Evolutionary conservation across 1,284 basidiomycete species (phyloP).

Genomic region (Fistulinella cinereoalba): DNA sequence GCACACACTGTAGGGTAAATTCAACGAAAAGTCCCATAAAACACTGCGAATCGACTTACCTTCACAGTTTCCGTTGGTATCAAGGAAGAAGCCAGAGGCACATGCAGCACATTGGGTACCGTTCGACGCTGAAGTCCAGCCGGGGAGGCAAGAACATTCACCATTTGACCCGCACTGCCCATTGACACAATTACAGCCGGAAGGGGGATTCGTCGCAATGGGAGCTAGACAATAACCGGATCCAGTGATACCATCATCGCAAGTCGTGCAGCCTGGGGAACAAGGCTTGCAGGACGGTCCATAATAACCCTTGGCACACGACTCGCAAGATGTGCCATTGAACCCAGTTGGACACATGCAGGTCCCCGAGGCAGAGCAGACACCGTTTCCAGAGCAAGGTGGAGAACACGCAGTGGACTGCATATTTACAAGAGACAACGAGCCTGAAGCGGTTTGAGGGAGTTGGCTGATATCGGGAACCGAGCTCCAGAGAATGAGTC

Average conservation of each 20-base stretch:
- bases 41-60: constrained; percentile 39
- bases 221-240: constrained; percentile 63
- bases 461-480: constrained; percentile 72
- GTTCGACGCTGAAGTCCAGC: constrained; percentile 68
- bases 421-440: constrained; percentile 59
- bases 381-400: constrained; percentile 64
- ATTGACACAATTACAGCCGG: constrained; percentile 75
- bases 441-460: constrained; percentile 43
- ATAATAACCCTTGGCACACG: constrained; percentile 69
- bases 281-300: constrained; percentile 68
- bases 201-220: constrained; percentile 48
- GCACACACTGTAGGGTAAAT: constrained; percentile 53
- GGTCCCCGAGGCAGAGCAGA: constrained; percentile 65
- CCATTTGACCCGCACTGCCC: constrained; percentile 66
- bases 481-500: constrained; percentile 73
- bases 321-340: constrained; percentile 72
- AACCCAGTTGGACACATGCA: constrained; percentile 74
- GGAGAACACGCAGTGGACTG: constrained; percentile 70
- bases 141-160: constrained; percentile 70
- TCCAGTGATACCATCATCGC: constrained; percentile 76
- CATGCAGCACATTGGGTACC: constrained; percentile 74
- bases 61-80: constrained; percentile 67
- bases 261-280: constrained; percentile 60
- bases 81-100: constrained; percentile 69
- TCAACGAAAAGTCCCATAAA: background rate